Conservation (phyloP, 306 rosid species). For the Quercus bicolor region DNA sequence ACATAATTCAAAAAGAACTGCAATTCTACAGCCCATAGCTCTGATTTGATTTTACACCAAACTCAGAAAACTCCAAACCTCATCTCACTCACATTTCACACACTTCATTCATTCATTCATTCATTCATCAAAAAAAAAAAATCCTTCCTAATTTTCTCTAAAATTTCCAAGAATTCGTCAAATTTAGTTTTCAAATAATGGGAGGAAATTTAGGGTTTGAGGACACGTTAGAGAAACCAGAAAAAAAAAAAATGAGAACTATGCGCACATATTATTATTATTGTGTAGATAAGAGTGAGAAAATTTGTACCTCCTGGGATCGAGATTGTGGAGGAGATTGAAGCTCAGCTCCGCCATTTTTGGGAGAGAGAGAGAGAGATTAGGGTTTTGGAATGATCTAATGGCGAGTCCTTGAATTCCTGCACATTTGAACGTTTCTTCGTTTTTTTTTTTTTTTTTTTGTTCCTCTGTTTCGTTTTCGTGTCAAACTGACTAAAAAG, state of each 20-base stretch:
- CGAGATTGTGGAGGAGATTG: constrained; percentile 51
- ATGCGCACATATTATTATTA: neutral
- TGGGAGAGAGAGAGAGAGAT: constrained; percentile 27
- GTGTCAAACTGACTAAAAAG: too few species aligned
- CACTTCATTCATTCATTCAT: neutral
- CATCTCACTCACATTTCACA: constrained; percentile 33
- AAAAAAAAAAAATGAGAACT: neutral
- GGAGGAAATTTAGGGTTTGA: constrained; percentile 23
- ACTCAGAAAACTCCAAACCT: constrained; percentile 25
- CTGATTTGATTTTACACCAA: constrained; percentile 35
- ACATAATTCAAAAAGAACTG: constrained; percentile 64
- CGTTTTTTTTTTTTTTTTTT: neutral
- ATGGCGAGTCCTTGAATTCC: constrained; percentile 12
- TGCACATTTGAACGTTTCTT: constrained; percentile 8
- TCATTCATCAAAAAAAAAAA: too few species aligned
- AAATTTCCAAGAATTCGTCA: constrained; percentile 29
- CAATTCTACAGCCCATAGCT: constrained; percentile 67
- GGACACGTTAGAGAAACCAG: constrained; percentile 38
- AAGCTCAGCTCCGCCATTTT: constrained; percentile 49
- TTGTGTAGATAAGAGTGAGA: neutral
- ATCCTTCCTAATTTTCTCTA: too few species aligned
- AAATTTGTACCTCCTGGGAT: constrained; percentile 42
- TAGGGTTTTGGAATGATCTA: constrained; percentile 29
- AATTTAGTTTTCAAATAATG: constrained; percentile 21
- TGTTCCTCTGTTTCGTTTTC: too few species aligned